phyloP scores from a whole-genome alignment of 2,329 filamentous ascomycete species.

The Paecilomyces sp. region DNA sequence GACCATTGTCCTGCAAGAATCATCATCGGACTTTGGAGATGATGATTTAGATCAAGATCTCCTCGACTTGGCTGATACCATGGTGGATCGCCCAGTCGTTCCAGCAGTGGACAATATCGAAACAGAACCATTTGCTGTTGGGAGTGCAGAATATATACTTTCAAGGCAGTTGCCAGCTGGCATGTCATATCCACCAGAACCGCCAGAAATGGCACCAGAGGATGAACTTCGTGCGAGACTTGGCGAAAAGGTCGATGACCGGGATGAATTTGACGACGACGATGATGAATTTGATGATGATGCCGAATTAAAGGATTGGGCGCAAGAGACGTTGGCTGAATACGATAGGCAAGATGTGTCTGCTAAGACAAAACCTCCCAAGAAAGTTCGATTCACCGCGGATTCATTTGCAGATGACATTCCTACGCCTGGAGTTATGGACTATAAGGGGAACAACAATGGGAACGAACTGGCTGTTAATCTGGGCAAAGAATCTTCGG shows the following conservation, averaged over 20 bases:
- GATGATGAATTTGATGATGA: constrained; percentile 46
- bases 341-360: constrained; percentile 39
- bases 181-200: too few relatives aligned
- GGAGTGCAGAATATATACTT: too few relatives aligned
- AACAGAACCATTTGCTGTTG: background rate
- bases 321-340: constrained; percentile 51
- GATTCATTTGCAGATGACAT: constrained; percentile 1
- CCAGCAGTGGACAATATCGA: background rate
- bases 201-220: background rate
- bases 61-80: constrained; percentile 31
- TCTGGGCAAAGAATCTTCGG: constrained; percentile 37
- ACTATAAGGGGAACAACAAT: constrained; percentile 2
- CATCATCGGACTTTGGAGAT: constrained; percentile 41
- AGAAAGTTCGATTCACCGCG: background rate
- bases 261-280: constrained; percentile 63
- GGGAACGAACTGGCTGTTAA: background rate
- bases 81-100: constrained; percentile 13
- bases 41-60: constrained; percentile 42
- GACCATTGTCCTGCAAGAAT: constrained; percentile 11
- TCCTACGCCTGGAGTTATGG: background rate
- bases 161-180: too few relatives aligned
- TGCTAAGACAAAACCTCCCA: constrained; percentile 7
- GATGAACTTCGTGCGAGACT: constrained; percentile 5
- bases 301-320: constrained; percentile 46
- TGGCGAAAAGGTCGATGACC: constrained; percentile 15